Base-by-base conservation (phyloP, 768 basidiomycete species). In the Rhizopogon rudus region DNA sequence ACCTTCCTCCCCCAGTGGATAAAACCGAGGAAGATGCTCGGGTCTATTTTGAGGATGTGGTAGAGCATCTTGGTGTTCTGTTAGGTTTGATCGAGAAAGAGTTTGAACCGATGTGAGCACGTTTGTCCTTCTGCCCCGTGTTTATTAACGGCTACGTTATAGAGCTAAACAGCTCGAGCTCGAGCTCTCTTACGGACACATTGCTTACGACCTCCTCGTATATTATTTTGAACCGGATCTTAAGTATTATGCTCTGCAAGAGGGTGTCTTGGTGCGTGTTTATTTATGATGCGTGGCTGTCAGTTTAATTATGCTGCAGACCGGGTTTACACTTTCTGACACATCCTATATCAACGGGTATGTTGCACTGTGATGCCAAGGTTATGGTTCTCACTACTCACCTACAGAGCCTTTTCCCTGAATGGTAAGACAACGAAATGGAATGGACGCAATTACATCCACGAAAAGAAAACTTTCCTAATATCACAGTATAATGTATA, bases 101-200 rank as follows among this genome's bases (percentile, higher is more conserved):
- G 40, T 63, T 60, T 39, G 40, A 63, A 35, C 50, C 57, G 2
- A 63, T 25, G 62, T 59, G 43, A 42, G 63, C 52, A 33, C 43
- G 5, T 17, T 52, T 6, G 5, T 10, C 6, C 31, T 20, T 40
- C 28, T 25, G 9, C 10, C 5, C 29, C 43, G 17, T 48, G 39
- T 6, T 17, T 0, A 29, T 44, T 49, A 17, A 46, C 6, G 3
- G 17, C 31, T 12, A 46, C 16, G 12, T 44, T 50, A 16, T 40
- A 64, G 63, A 25, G 56, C 56, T 20, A 49, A 63, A 25, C 42
- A 53, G 20, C 49, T 64, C 13, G 52, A 45, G 41, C 53, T 63
- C n/a, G 48, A 54, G n/a, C 41, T 51, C 28, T 50, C 53, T 12
- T 60, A 61, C 40, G 62, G 59, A 4, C 54, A 63, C 10, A 49